Evolutionary conservation across 306 rosid genomes (phyloP).

Genomic region (Lotus japonicus): DNA sequence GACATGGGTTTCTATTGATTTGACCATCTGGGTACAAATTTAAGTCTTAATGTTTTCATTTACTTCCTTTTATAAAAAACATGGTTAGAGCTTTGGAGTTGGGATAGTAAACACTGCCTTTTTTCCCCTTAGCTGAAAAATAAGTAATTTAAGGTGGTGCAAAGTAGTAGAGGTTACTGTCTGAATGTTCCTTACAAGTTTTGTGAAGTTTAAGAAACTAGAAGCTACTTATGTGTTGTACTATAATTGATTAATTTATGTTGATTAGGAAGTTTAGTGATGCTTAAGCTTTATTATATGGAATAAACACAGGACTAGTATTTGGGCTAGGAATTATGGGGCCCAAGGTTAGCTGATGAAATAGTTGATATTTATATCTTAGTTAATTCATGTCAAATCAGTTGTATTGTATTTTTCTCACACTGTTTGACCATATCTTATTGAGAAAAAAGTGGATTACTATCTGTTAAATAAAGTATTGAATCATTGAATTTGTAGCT

Average conservation of each 20-base stretch:
- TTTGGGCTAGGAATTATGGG: not conserved
- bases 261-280: not conserved
- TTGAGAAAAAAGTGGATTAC: not conserved
- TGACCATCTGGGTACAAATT: slow-evolving; percentile 18
- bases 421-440: not conserved
- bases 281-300: not conserved
- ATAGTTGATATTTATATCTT: not conserved
- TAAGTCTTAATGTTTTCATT: slow-evolving; percentile 2
- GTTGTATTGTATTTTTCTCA: not conserved
- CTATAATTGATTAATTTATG: not conserved
- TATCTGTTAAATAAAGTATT: not conserved
- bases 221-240: not conserved
- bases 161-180: slow-evolving; percentile 8
- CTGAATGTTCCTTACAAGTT: not conserved
- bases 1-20: slow-evolving; percentile 18
- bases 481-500: not conserved
- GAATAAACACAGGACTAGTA: not conserved
- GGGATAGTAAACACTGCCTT: not conserved
- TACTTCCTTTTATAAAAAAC: not conserved
- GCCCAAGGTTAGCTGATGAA: not conserved
- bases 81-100: not conserved
- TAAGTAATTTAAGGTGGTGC: slow-evolving; percentile 19
- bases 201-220: slow-evolving; percentile 1
- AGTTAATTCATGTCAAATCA: not conserved
- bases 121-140: slow-evolving; percentile 2